Base-by-base conservation (phyloP, 257 asterid genomes). In the Striga asiatica region DNA sequence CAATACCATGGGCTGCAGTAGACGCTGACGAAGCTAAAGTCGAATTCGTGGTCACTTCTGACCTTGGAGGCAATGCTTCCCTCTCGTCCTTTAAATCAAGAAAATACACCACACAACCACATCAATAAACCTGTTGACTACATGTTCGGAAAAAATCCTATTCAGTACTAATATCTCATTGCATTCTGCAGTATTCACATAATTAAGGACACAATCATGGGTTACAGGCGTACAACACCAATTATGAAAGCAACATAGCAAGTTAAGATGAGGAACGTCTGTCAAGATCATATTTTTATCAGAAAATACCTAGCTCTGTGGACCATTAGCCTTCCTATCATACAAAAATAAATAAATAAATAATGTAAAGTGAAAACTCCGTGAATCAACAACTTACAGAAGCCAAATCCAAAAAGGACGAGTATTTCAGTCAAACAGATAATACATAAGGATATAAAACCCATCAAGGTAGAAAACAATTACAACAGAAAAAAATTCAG, bases 1-100 rank as follows among this genome's bases (percentile, higher is more conserved):
- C 95, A 54, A 81, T 73, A 39, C 94, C 94, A 62, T 79, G 82
- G 22, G 89, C 5, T 4, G 70, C 28, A 55, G 74, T 50, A 27
- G 88, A 73, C 51, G 76, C 75, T 5, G 80, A 64, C 17, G 77
- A 57, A 8, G 71, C 60, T 68, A 62, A 25, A 43, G 64, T 51
- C 20, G 66, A 55, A 55, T 71, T 71, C 21, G 72, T 43, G 10
- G 83, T 35, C 35, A 62, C 74, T 70, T 78, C 94, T 31, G 76
- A 19, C 56, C 58, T 61, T 29, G 89, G 66, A 19, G 85, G 79
- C 72, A 82, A 56, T 8, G 50, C 78, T 51, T 74, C 85, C 71
- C 87, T 66, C 23, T 73, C 76, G 41, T 82, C 89, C 97, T 85
- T 66, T 65, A 60, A 20, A 21, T 10, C 22, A 65, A 69, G 17